Evolutionary conservation across 139 green algal genomes (phyloP).

Genomic region (Tetradesmus obliquus): DNA sequence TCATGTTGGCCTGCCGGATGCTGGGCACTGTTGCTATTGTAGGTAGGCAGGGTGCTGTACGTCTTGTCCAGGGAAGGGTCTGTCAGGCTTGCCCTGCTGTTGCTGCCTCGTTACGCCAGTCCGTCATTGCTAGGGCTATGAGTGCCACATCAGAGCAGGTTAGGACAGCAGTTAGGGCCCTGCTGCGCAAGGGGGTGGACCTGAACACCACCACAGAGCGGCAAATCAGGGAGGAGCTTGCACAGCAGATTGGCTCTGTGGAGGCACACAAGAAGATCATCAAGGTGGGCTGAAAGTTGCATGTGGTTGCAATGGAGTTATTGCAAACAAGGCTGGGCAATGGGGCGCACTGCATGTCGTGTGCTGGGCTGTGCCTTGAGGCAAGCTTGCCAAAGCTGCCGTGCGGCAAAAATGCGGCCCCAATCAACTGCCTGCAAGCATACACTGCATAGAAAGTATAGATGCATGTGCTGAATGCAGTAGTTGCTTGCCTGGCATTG

Average conservation of each 20-base stretch:
- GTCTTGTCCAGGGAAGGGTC: background rate
- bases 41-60: background rate
- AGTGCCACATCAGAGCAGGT: conserved; percentile 14
- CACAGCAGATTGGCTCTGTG: conserved; percentile 1
- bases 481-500: too few relatives aligned
- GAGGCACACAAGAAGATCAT: conserved; percentile 26
- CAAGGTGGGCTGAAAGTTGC: background rate
- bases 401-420: background rate
- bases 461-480: too few relatives aligned
- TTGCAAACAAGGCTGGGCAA: background rate
- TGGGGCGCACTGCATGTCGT: background rate
- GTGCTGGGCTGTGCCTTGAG: background rate
- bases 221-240: conserved; percentile 17
- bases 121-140: background rate
- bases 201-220: conserved; percentile 32
- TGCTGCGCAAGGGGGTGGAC: background rate
- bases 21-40: background rate
- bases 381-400: background rate
- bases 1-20: background rate
- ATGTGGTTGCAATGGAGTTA: background rate
- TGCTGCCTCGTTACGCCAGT: background rate
- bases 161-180: background rate
- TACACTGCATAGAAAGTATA: background rate
- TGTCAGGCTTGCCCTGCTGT: background rate
- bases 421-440: background rate